Percentiles rank a stretch among this genome's conserved stretches.
Conservation (phyloP, 2,329 filamentous ascomycete species). For the Curvularia spicifera region DNA sequence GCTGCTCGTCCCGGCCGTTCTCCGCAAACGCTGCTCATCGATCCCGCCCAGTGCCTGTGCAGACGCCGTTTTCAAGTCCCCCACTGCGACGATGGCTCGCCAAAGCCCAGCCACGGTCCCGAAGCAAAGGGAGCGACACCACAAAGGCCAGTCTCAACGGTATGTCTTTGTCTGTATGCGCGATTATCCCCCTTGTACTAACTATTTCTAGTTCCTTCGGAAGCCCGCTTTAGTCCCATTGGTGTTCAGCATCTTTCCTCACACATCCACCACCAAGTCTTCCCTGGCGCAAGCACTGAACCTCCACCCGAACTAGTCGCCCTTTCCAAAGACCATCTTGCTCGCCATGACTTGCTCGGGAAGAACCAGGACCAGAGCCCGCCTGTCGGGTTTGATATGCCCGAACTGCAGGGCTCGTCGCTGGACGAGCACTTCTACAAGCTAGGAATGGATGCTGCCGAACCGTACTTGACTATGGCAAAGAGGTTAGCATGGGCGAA, state of each 20-base stretch:
- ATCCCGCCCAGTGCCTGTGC: slow-evolving; percentile 22
- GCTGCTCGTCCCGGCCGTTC: slow-evolving; percentile 34
- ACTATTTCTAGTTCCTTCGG: slow-evolving; percentile 46
- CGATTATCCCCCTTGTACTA: not conserved
- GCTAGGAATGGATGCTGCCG: slow-evolving; percentile 83
- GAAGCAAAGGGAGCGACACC: slow-evolving; percentile 4
- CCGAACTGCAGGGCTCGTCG: slow-evolving; percentile 75
- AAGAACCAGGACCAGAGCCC: slow-evolving; percentile 79
- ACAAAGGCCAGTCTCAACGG: slow-evolving; percentile 24
- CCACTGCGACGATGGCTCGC: slow-evolving; percentile 37
- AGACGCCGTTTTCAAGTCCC: slow-evolving; percentile 19
- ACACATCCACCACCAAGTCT: slow-evolving; percentile 83
- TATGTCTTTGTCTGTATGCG: slow-evolving; percentile 16
- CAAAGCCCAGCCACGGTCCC: slow-evolving; percentile 23
- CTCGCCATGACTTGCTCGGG: slow-evolving; percentile 82
- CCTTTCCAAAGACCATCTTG: slow-evolving; percentile 81
- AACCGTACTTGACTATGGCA: slow-evolving; percentile 79
- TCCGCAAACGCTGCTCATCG: slow-evolving; percentile 30
- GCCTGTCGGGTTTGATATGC: slow-evolving; percentile 87
- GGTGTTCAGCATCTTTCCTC: slow-evolving; percentile 91
- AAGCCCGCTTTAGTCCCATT: slow-evolving; percentile 85
- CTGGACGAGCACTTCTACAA: slow-evolving; percentile 94
- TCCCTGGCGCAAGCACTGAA: slow-evolving; percentile 62
- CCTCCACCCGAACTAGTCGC: slow-evolving; percentile 76
- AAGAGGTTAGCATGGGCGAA: slow-evolving; percentile 73